Evolutionary conservation across 345 rosid species (phyloP).

Genomic region (Populus ilicifolia): DNA sequence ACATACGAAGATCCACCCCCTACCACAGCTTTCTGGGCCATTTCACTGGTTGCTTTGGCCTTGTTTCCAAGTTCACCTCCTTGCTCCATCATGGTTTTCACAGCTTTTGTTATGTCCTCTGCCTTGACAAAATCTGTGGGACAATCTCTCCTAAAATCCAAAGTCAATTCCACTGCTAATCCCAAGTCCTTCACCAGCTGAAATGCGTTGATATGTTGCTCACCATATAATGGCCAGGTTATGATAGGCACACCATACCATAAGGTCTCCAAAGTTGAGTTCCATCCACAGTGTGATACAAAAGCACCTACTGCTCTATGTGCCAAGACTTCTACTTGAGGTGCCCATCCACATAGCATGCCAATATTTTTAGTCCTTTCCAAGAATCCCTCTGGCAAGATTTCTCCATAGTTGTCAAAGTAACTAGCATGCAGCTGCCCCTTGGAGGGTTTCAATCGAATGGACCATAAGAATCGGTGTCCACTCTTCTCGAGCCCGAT

Average conservation of each 20-base stretch:
- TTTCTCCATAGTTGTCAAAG: constrained; percentile 16
- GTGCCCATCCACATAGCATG: constrained; percentile 48
- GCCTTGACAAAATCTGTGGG: constrained; percentile 15
- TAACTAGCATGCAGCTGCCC: constrained; percentile 19
- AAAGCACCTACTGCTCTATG: constrained; percentile 51
- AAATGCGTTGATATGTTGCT: constrained; percentile 57
- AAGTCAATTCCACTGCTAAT: constrained; percentile 40
- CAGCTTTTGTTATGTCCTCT: constrained; percentile 33
- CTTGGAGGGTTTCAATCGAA: constrained; percentile 23
- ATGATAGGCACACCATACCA: constrained; percentile 49
- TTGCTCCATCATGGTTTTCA: constrained; percentile 31
- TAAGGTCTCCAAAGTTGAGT: constrained; percentile 44
- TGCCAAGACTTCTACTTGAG: constrained; percentile 37
- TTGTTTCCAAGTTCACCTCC: constrained; percentile 26
- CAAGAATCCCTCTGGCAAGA: constrained; percentile 42
- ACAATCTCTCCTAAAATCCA: constrained; percentile 35
- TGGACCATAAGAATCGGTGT: constrained; percentile 48
- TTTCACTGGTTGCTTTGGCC: constrained; percentile 29
- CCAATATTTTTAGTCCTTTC: constrained; percentile 36
- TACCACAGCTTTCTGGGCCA: constrained; percentile 25
- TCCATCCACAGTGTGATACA: constrained; percentile 71
- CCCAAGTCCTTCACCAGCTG: constrained; percentile 38
- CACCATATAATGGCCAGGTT: constrained; percentile 52
- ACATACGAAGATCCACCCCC: constrained; percentile 38
- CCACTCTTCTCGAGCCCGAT: constrained; percentile 42